Conservation (phyloP, 2,329 filamentous ascomycete species). For the Colletotrichum sp. region DNA sequence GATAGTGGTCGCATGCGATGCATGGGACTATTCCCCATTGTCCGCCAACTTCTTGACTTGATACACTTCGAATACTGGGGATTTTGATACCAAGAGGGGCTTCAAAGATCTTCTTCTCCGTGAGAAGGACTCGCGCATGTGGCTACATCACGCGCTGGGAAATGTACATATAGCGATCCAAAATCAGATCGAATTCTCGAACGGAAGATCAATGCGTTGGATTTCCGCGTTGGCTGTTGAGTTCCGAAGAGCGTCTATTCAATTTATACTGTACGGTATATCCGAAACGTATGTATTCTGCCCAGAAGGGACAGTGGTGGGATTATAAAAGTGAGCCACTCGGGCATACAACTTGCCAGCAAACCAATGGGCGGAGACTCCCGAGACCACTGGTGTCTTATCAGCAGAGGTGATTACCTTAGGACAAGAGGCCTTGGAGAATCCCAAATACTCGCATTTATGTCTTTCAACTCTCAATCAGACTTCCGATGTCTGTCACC, state of each 20-base stretch:
- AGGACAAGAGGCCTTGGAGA: no score
- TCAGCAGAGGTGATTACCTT: not conserved
- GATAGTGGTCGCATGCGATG: not conserved
- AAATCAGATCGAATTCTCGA: no score
- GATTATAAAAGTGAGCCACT: not conserved
- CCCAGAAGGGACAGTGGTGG: no score
- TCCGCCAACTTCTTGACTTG: not conserved
- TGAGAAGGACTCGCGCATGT: not conserved
- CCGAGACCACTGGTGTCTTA: not conserved
- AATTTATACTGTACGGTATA: no score
- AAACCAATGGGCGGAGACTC: not conserved
- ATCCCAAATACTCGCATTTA: no score
- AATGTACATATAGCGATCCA: no score
- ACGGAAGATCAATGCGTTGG: no score
- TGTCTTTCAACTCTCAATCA: no score
- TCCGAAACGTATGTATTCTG: not conserved
- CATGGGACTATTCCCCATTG: not conserved
- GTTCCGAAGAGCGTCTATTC: no score
- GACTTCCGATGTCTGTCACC: no score
- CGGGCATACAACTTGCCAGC: not conserved
- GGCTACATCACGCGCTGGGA: no score
- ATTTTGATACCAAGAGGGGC: not conserved
- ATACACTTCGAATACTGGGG: not conserved
- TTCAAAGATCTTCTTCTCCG: accelerated
- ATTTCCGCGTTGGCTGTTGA: not conserved